phyloP scores from a whole-genome alignment of 176 grass and related monocot genomes.

The Miscanthus lutarioriparius region DNA sequence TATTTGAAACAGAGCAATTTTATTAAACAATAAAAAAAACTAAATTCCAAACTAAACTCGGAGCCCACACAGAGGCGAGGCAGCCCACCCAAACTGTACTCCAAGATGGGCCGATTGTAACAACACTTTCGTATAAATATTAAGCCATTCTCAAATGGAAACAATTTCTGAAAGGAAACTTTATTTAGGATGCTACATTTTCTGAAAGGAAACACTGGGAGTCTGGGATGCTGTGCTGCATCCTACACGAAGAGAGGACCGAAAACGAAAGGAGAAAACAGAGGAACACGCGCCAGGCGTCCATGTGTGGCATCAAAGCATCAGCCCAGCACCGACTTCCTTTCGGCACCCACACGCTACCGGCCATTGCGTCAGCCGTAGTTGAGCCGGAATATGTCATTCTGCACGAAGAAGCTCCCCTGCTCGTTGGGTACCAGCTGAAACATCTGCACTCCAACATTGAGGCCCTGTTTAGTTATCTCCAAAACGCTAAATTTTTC shows the following conservation, averaged over 20 bases:
- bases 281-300: not conserved
- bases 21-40: no score
- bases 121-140: not conserved
- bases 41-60: no score
- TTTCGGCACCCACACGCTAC: conserved; percentile 35
- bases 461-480: no score
- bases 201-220: not conserved
- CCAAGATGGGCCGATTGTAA: not conserved
- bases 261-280: not conserved
- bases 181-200: not conserved
- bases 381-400: conserved; percentile 92
- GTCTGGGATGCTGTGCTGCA: not conserved
- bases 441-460: conserved; percentile 57
- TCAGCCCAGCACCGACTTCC: conserved; percentile 24
- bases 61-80: not conserved
- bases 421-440: conserved; percentile 69
- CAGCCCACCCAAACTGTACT: not conserved
- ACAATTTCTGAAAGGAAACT: not conserved
- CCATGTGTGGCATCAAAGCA: conserved; percentile 8
- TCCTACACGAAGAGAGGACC: not conserved
- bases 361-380: conserved; percentile 45
- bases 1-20: no score
- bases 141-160: not conserved
- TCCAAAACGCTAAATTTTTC: no score
- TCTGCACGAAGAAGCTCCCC: conserved; percentile 83